Conservation (phyloP, 371 early-diverging fungal species). For the Rhizomucor pusillus region DNA sequence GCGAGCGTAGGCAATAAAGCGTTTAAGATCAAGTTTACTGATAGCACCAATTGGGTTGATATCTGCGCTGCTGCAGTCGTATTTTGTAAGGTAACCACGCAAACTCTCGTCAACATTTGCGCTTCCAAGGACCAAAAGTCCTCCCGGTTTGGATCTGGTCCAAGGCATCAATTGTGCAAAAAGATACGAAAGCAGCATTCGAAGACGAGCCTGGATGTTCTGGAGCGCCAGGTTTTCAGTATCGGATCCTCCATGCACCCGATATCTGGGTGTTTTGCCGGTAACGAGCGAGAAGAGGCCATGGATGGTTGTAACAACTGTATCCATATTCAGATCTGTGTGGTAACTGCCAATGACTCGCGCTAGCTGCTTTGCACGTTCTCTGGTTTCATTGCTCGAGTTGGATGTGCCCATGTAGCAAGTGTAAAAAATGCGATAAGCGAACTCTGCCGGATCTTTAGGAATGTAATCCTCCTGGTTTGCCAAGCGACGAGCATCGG, state of each 20-base stretch:
- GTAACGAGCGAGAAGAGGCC: conserved; percentile 78
- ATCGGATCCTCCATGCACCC: conserved; percentile 82
- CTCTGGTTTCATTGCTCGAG: conserved; percentile 84
- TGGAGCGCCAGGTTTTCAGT: conserved; percentile 95
- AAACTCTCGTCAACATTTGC: conserved; percentile 97
- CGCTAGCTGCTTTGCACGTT: conserved; percentile 80
- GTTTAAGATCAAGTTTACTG: conserved; percentile 85
- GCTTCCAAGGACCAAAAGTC: conserved; percentile 90
- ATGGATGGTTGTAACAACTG: conserved; percentile 74
- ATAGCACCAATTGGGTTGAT: conserved; percentile 97
- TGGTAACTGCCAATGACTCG: conserved; percentile 89
- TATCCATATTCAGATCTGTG: conserved; percentile 85
- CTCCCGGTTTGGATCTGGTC: conserved; percentile 73
- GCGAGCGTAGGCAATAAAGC: conserved; percentile 76
- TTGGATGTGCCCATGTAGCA: conserved; percentile 95
- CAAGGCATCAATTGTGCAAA: conserved; percentile 95
- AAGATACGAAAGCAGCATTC: conserved; percentile 95
- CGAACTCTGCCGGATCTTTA: conserved; percentile 77
- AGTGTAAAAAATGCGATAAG: conserved; percentile 86
- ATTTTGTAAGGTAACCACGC: conserved; percentile 97
- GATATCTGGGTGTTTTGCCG: conserved; percentile 73
- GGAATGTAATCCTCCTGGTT: conserved; percentile 69
- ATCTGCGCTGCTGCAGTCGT: conserved; percentile 97
- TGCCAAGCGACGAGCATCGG: conserved; percentile 70
- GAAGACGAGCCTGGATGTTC: conserved; percentile 94